These are phyloP conservation scores for Aspergillus pseudoglaucus DNA, from an alignment of 2,329 filamentous ascomycete species.

Conservation along the genomic window DNA sequence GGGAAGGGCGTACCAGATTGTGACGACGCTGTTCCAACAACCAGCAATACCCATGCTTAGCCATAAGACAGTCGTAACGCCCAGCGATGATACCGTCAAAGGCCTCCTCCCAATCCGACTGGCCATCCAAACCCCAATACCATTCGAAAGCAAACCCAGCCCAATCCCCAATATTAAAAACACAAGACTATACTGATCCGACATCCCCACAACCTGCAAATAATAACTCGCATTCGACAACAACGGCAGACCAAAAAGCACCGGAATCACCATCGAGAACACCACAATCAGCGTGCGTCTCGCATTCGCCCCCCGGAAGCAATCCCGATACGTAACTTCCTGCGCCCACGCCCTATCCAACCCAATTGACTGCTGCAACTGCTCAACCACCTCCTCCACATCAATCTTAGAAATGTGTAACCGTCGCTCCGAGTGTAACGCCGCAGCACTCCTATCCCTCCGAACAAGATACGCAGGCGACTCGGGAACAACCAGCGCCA, in stretches of 20 bases:
- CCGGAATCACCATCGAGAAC: slow-evolving; percentile 39
- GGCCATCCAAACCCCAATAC: slow-evolving; percentile 40
- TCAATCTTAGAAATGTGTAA: slow-evolving; percentile 40
- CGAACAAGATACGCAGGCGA: slow-evolving; percentile 46
- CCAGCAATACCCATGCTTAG: slow-evolving; percentile 44
- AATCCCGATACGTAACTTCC: slow-evolving; percentile 22
- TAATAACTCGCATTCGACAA: slow-evolving; percentile 41
- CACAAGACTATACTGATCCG: slow-evolving; percentile 27
- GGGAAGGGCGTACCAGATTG: slow-evolving; percentile 32
- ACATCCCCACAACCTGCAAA: slow-evolving; percentile 29
- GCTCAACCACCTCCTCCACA: slow-evolving; percentile 25
- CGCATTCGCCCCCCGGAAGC: slow-evolving; percentile 18
- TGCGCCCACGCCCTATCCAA: slow-evolving; percentile 43
- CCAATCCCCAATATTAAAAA: slow-evolving; percentile 44
- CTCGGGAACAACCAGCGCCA: slow-evolving; percentile 45
- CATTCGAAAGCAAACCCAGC: slow-evolving; percentile 42
- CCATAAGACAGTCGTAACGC: slow-evolving; percentile 34
- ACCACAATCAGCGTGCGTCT: slow-evolving; percentile 27
- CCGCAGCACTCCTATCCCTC: slow-evolving; percentile 34
- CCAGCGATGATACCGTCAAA: slow-evolving; percentile 22
- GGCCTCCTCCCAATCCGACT: slow-evolving; percentile 35
- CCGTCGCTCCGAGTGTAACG: slow-evolving; percentile 39
- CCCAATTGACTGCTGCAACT: slow-evolving; percentile 39
- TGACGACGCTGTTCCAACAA: slow-evolving; percentile 33
- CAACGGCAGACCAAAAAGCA: slow-evolving; percentile 42